Evolutionary conservation across 257 asterid genomes (phyloP).

Genomic region (Vinca minor): DNA sequence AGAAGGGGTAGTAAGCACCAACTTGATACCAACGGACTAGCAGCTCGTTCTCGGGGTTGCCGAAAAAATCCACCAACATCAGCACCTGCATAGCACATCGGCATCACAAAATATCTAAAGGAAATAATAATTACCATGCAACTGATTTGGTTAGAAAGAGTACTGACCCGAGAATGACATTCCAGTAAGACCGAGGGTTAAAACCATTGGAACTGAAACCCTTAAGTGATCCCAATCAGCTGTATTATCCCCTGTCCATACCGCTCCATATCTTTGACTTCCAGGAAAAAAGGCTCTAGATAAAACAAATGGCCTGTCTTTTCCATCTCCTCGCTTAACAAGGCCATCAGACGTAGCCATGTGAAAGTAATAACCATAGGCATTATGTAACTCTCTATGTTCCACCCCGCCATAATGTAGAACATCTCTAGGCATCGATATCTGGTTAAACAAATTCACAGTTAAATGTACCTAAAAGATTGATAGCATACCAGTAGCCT

Average conservation of each 20-base stretch:
- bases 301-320: constrained; percentile 89
- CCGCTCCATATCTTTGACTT: constrained; percentile 87
- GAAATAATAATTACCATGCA: background rate
- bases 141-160: constrained; percentile 7
- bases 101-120: constrained; percentile 11
- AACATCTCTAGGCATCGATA: constrained; percentile 92
- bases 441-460: constrained; percentile 30
- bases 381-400: constrained; percentile 92
- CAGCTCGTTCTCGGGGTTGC: constrained; percentile 85
- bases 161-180: constrained; percentile 75
- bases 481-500: background rate
- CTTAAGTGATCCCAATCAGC: constrained; percentile 96
- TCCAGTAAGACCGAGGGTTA: constrained; percentile 89
- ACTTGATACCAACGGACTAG: constrained; percentile 98
- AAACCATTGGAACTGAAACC: constrained; percentile 88
- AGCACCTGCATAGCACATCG: constrained; percentile 50
- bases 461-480: background rate
- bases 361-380: constrained; percentile 92
- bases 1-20: constrained; percentile 96
- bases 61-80: constrained; percentile 98
- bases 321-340: constrained; percentile 66
- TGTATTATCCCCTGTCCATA: constrained; percentile 96
- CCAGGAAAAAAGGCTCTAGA: constrained; percentile 96
- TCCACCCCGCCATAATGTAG: constrained; percentile 79
- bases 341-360: constrained; percentile 96